Base-by-base conservation (phyloP, 768 basidiomycete genomes). In the Mycena metata region DNA sequence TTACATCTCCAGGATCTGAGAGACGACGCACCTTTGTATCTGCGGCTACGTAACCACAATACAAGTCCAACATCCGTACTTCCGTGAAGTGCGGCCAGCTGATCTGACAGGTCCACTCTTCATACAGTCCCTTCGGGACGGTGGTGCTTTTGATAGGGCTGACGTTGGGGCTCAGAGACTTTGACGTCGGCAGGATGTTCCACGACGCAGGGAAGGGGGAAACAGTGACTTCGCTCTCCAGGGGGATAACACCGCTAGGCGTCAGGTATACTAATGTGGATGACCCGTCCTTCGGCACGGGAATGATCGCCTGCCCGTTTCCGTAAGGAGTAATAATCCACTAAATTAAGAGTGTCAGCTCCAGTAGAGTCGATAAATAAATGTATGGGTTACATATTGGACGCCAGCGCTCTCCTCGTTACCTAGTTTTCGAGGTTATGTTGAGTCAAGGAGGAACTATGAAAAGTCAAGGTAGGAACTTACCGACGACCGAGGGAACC, bases 141-240 rank as follows among this genome's bases (percentile, higher is more conserved):
- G 43, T 8, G 33, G 33, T 13, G 30, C 30, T 24, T 12, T 33
- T 60, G 46, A 60, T 6, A 41, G 57, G 57, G 24, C 21, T 58
- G 11, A 3, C 46, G 10, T 15, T 24, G 8, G 23, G 24, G 17
- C 23, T 47, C 3, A 7, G 55, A 42, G 5, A 57, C 9, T 49
- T 23, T 2, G 59, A 60, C 15, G 45, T 60, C 8, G 59, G 59
- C 16, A 60, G 15, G 59, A 60, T 47, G 47, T 17, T 45, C 45
- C 45, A 60, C 16, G 59, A 60, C 5, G 45, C 47, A 35, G 59
- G 59, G 45, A 60, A 60, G 12, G 59, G 59, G 12, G 59, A 60
- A 15, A 60, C n/a, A 47, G 59, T 60, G 46, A 60, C 46, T 17
- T 45, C 9, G 17, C 41, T 33, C 6, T 33, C 30, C 8, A n/a